Percentiles rank a stretch among this genome's conserved stretches.
Conservation (phyloP, 1,284 basidiomycete genomes). For the Naganishia sp. region DNA sequence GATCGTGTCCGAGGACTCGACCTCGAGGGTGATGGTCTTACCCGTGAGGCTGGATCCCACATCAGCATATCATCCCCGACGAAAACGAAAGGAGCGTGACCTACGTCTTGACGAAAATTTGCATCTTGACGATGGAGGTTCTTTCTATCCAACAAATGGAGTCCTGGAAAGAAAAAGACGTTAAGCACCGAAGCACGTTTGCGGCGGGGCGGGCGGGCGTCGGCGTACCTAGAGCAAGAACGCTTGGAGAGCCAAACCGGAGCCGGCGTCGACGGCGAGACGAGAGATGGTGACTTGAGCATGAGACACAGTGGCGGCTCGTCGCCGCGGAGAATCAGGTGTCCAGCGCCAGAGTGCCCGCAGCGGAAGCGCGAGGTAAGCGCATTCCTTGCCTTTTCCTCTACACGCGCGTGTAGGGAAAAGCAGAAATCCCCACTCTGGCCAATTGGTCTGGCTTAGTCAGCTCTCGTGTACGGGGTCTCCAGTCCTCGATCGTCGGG, state of each 20-base stretch:
- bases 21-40: conserved; percentile 94
- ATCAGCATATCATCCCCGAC: not conserved
- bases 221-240: conserved; percentile 27
- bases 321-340: not conserved
- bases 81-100: conserved; percentile 46
- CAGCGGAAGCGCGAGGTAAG: not conserved
- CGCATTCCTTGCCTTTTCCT: not conserved
- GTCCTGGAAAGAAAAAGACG: conserved; percentile 19
- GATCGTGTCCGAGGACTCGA: conserved; percentile 87
- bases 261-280: conserved; percentile 5
- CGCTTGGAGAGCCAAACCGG: conserved; percentile 11
- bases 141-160: conserved; percentile 34
- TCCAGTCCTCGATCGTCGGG: conserved; percentile 3
- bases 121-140: conserved; percentile 58
- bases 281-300: conserved; percentile 18
- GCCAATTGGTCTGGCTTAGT: conserved; percentile 6
- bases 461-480: not conserved
- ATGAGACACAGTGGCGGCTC: not conserved
- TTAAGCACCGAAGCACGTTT: not conserved
- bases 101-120: conserved; percentile 93
- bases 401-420: conserved; percentile 1
- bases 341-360: not conserved
- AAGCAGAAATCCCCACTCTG: not conserved
- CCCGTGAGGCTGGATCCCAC: conserved; percentile 77
- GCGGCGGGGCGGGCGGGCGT: not conserved